Base-by-base conservation (phyloP, 176 grass and related monocot genomes). In the Pontederia paniculata region DNA sequence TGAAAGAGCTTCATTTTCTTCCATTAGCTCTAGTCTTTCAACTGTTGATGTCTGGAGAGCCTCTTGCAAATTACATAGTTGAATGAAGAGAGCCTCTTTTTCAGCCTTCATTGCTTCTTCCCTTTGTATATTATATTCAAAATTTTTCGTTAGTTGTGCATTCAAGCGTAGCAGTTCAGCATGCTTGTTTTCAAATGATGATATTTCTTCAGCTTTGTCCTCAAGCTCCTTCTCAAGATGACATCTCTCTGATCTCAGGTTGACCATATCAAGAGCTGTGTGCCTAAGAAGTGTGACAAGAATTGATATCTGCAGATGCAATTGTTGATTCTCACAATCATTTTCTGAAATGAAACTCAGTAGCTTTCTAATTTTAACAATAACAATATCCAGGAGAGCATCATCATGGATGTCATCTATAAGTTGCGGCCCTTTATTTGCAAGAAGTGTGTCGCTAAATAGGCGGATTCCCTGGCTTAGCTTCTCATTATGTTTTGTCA, bases 231-330 rank as follows among this genome's bases (percentile, higher is more conserved):
- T 66, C 73, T 88, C 81, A 23, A 97, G 74, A 59, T 54, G 52
- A 31, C 20, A 74, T 61, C 81, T 97, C 53, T 81, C 67, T 60
- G 72, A 66, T 50, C 77, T 76, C 48, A 97, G 58, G 68, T 82
- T 75, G 58, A 56, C 71, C 63, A 97, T 66, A 57, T 90, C 80
- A 54, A 60, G 57, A 45, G 72, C 80, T 85, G 86, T 44, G 45
- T 98, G 74, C 67, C 66, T 74, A 51, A 98, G 21, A 72, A 88
- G 53, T 42, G 80, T 82, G 65, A 75, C 56, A 52, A 91, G 55
- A 72, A 98, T 80, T 71, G 75, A 80, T 21, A 91, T 67, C 77
- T 98, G 83, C 10, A 64, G 67, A 50, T 84, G 63, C 65, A 84
- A 68, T 45, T 73, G 69, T 45, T 52, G 69, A 61, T 90, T 90